These are phyloP conservation scores for Coemansia sp. DNA, from an alignment of 192 early-diverging fungal species.

Conservation along the genomic window DNA sequence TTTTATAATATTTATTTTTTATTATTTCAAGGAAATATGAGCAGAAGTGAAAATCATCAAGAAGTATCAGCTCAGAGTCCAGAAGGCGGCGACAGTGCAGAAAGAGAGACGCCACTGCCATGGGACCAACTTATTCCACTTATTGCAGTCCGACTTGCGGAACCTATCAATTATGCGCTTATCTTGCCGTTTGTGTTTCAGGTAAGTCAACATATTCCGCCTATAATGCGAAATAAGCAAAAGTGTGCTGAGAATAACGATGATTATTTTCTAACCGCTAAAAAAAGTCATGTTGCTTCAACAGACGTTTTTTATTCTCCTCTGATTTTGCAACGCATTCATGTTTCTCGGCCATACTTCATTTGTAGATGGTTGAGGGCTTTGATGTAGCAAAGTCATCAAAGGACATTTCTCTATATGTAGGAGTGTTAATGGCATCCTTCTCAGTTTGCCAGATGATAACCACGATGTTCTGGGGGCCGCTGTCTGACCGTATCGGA, in stretches of 20 bases:
- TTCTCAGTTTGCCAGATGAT: constrained; percentile 53
- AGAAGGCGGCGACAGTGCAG: neutral
- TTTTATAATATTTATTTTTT: neutral
- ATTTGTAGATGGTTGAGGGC: constrained; percentile 22
- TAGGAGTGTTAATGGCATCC: constrained; percentile 49
- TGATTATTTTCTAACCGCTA: neutral
- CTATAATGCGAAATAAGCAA: neutral
- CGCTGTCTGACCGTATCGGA: constrained; percentile 72
- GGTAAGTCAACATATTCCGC: neutral
- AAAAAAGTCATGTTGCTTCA: no score
- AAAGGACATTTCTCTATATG: constrained; percentile 75
- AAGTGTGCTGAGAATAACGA: neutral
- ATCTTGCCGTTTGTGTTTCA: constrained; percentile 56
- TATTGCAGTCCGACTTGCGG: constrained; percentile 48
- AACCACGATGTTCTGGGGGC: constrained; percentile 62
- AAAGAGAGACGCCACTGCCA: constrained; percentile 35
- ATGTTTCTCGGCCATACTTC: neutral
- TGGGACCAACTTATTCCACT: constrained; percentile 30
- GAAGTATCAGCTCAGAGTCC: neutral
- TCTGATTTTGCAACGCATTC: no score
- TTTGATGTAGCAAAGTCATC: constrained; percentile 60
- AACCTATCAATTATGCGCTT: constrained; percentile 70
- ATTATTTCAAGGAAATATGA: neutral
- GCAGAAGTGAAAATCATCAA: neutral
- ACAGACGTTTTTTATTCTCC: no score